A percentile compares a stretch with the other conserved stretches of the same genome.
These are phyloP conservation scores for Parietichytrium sp. DNA, from an alignment of 108 stramenopile genomes.

Conservation along the genomic window DNA sequence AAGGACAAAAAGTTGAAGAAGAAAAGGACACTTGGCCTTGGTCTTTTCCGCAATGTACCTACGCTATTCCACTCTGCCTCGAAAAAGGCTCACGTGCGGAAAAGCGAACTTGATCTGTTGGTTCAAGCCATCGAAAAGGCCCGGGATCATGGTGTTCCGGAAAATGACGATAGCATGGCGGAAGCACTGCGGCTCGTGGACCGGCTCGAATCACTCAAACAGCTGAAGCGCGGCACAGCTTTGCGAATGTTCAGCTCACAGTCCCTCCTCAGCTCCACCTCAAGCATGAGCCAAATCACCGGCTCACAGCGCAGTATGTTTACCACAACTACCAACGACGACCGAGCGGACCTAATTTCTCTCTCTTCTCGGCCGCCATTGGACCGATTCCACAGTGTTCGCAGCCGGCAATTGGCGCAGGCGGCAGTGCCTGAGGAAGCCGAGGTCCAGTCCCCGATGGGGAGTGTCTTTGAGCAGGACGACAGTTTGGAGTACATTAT, in stretches of 20 bases:
- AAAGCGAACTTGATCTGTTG: neutral
- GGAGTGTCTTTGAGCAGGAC: no score
- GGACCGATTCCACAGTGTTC: no score
- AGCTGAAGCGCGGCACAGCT: neutral
- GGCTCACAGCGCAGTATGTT: neutral
- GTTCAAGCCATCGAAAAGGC: slow-evolving; percentile 15
- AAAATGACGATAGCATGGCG: neutral
- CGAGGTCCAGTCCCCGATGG: no score
- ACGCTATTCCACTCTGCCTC: neutral
- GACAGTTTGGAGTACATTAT: no score
- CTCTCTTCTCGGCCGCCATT: no score
- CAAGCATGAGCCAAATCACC: neutral
- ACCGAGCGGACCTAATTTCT: no score
- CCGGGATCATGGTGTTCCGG: neutral
- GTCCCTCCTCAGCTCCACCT: neutral
- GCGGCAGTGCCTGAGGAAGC: no score
- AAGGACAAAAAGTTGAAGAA: neutral
- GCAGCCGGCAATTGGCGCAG: no score
- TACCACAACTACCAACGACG: no score
- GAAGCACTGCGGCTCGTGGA: neutral
- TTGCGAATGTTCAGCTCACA: slow-evolving; percentile 16
- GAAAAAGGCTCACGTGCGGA: slow-evolving; percentile 31
- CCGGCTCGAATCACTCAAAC: neutral
- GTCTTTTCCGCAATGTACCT: neutral
- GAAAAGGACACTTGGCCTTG: neutral